These are phyloP conservation scores for Metschnikowia kunwiensis DNA, from an alignment of 805 yeast genomes.

Conservation along the genomic window DNA sequence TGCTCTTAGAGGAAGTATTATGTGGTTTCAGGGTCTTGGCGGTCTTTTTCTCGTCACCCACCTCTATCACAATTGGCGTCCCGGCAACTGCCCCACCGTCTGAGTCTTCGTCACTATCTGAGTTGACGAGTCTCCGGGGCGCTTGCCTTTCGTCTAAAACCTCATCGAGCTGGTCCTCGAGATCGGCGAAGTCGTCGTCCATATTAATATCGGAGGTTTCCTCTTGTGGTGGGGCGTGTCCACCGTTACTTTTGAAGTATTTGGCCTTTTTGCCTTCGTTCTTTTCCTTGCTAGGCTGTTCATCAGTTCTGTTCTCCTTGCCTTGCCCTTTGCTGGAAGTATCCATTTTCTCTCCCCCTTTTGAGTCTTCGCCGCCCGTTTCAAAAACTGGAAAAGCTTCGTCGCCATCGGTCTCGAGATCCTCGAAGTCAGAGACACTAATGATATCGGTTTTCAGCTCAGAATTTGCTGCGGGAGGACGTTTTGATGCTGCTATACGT, in stretches of 20 bases:
- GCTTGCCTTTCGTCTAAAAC: conserved; percentile 28
- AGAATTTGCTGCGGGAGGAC: conserved; percentile 17
- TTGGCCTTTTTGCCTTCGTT: no score
- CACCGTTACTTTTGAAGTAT: neutral
- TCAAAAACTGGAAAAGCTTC: conserved; percentile 6
- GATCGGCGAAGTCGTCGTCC: conserved; percentile 42
- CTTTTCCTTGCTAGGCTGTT: no score
- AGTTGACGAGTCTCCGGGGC: conserved; percentile 8
- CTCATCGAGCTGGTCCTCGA: conserved; percentile 42
- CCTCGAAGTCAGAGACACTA: conserved; percentile 40
- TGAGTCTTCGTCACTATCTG: conserved; percentile 26
- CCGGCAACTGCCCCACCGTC: conserved; percentile 24
- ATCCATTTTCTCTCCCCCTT: no score
- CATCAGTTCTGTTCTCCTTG: no score
- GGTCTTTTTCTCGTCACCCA: conserved; percentile 22
- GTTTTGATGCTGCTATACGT: conserved; percentile 17
- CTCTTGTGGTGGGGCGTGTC: no score
- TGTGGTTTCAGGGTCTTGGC: conserved; percentile 5
- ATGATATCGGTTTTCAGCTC: conserved; percentile 21
- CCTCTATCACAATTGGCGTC: conserved; percentile 25
- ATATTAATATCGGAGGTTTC: conserved; percentile 25
- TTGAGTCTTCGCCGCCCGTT: no score
- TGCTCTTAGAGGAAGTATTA: conserved; percentile 10
- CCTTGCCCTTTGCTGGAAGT: no score
- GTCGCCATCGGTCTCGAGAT: conserved; percentile 22